Evolutionary conservation across 371 early-diverging fungal genomes (phyloP), one percentile per base, ranked within the genome.

Genomic region (Mucor mucedo): DNA sequence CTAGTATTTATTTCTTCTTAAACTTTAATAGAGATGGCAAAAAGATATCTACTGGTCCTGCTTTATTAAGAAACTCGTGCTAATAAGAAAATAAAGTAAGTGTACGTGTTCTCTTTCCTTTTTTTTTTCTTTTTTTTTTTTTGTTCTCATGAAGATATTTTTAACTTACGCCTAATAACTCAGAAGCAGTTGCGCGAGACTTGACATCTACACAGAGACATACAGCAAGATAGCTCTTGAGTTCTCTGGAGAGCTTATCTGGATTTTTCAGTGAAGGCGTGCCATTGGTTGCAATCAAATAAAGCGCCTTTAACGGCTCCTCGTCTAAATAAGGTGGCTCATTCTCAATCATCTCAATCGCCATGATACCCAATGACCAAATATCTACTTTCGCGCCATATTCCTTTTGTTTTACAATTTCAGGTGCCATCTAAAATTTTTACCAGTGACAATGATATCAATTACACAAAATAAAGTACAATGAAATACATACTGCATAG

Each of bases 321-420:
- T 95, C 97, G 66, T 96, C 93, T 66, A 97, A 73, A 76, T 98
- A 98, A 52, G 99, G 99, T 30, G 98, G 98, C 75, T 95, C 96
- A 56, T 93, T 93, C 70, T 98, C 96, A 65, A 97, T 88, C 95
- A 99, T 95, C 79, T 99, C 98, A 72, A 98, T 98, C 2, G 95
- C 93, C 91, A 95, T 92, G 62, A 97, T 95, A 39, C 95, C 94
- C 60, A 93, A 69, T 5, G 94, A 93, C 97, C 97, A 97, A 58
- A 95, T 88, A 75, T 97, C 97, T 14, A 93, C 93, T 70, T 90
- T 92, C 55, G 85, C 84, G 2, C 91, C 94, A 72, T 97, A 97
- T 56, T 93, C 91, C 68, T 93, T 91, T 70, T 91, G 92, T 73
- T 85, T 92, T 60, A 97, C 93, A 9, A 95, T 92, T 76, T 95